phyloP scores from a whole-genome alignment of 2,329 filamentous ascomycete genomes.

The Colletotrichum costaricense region DNA sequence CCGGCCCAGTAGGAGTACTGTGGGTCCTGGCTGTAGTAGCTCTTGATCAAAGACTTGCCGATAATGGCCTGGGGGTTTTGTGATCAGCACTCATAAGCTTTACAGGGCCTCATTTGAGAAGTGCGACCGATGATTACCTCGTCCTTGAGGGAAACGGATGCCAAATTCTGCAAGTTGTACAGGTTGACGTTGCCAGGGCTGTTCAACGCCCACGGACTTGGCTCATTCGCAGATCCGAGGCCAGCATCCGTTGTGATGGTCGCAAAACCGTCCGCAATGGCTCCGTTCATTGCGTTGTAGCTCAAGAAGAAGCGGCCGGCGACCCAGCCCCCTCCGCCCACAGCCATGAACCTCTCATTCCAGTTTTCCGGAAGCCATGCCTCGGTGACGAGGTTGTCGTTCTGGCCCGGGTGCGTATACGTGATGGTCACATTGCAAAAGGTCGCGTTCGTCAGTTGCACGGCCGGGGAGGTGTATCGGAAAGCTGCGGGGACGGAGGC shows the following conservation, averaged over 20 bases:
- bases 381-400: slow-evolving; percentile 40
- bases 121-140: slow-evolving; percentile 54
- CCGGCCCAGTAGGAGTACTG: slow-evolving; percentile 60
- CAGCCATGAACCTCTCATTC: slow-evolving; percentile 44
- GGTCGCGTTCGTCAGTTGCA: slow-evolving; percentile 31
- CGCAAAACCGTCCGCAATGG: slow-evolving; percentile 37
- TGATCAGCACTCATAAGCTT: no score
- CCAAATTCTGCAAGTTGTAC: slow-evolving; percentile 47
- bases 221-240: background rate
- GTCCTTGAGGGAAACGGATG: slow-evolving; percentile 40
- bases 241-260: slow-evolving; percentile 40
- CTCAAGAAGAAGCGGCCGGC: slow-evolving; percentile 37
- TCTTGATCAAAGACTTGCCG: background rate
- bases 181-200: slow-evolving; percentile 32
- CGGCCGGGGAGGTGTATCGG: slow-evolving; percentile 22
- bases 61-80: background rate
- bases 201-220: slow-evolving; percentile 36
- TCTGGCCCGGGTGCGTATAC: slow-evolving; percentile 20
- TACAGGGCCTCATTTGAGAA: no score
- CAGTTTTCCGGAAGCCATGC: slow-evolving; percentile 42
- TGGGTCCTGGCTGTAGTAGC: background rate
- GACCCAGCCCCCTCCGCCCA: slow-evolving; percentile 45
- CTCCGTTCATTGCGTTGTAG: slow-evolving; percentile 37
- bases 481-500: slow-evolving; percentile 3
- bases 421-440: slow-evolving; percentile 17